Evolutionary conservation across 2,329 filamentous ascomycete genomes (phyloP).

Genomic region (Aspergillus ochraceus): DNA sequence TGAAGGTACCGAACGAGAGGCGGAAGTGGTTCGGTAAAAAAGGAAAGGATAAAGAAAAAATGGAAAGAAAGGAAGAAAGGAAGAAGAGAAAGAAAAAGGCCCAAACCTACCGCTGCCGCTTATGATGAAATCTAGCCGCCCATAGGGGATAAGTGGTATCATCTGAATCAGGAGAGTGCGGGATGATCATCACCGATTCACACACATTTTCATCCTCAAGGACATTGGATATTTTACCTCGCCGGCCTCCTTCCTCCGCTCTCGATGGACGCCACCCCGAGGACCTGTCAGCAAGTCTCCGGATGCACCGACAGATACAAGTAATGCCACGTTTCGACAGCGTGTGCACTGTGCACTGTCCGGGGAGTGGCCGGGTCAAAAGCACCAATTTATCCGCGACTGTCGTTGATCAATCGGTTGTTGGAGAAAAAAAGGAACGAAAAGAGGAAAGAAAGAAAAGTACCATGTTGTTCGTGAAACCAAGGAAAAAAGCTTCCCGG

Average conservation of each 20-base stretch:
- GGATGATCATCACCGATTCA: not conserved
- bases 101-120: not conserved
- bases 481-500: not conserved
- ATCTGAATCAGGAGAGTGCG: not conserved
- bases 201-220: not conserved
- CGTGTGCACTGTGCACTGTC: slow-evolving; percentile 6
- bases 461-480: not conserved
- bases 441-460: not conserved
- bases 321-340: slow-evolving; percentile 21
- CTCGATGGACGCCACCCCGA: slow-evolving; percentile 5
- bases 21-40: slow-evolving; percentile 6
- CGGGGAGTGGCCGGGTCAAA: slow-evolving; percentile 4
- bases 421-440: not conserved
- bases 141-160: not conserved
- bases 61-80: not conserved
- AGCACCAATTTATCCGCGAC: not conserved
- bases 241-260: not conserved
- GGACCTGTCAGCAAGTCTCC: slow-evolving; percentile 15
- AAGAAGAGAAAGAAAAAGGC: not conserved
- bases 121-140: not conserved
- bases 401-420: slow-evolving; percentile 4
- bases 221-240: not conserved
- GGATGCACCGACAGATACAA: slow-evolving; percentile 8
- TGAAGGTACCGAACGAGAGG: not conserved
- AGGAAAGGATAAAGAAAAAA: slow-evolving; percentile 9